Evolutionary conservation across 495 filamentous ascomycete genomes (phyloP), one percentile per base, ranked within the genome.

Genomic region (Bacidia gigantensis): DNA sequence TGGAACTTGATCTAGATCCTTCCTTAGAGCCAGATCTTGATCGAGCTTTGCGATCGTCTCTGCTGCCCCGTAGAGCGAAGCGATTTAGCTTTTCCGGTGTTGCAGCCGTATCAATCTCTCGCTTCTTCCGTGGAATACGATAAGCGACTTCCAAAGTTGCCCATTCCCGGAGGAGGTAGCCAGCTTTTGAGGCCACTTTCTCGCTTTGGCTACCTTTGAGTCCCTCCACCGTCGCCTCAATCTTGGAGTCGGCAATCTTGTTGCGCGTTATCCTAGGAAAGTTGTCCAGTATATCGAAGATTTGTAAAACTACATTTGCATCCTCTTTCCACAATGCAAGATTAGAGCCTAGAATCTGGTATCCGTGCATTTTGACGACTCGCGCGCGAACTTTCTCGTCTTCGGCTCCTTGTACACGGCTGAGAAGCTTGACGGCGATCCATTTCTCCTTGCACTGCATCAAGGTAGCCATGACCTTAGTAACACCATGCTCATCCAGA

Each of bases 371-470:
- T 62, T 87, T 83, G 51, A 96, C 82, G 26, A 97, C 87, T 14
- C 86, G 81, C 67, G 93, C 87, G 46, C 82, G 79, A 39, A 95
- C 87, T 49, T 81, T 77, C 60, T 96, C 89, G 54, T 95, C 89
- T 46, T 92, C 81, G 65, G 83, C 85, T n/a, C 76, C 79, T 64
- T 95, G 87, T 50, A 99, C 86, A 40, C 92, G 88, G 35, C 78
- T 75, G 14, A 99, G 80, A 50, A 99, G 72, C 69, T 96, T 97
- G 70, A 95, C 88, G 11, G 86, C 86, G 64, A 99, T 96, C 93
- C 93, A 99, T 60, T 96, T 96, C 75, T 99, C 92, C 67, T 92
- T 90, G 73, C 88, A 96, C 66, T 96, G 90, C 79, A 95, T 86
- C 54, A 99, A 82, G n/a, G 88, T 84, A 3, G 89, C 87, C 90